Base-by-base conservation (phyloP, 441 rosid genomes). In the Daphne laureola region DNA sequence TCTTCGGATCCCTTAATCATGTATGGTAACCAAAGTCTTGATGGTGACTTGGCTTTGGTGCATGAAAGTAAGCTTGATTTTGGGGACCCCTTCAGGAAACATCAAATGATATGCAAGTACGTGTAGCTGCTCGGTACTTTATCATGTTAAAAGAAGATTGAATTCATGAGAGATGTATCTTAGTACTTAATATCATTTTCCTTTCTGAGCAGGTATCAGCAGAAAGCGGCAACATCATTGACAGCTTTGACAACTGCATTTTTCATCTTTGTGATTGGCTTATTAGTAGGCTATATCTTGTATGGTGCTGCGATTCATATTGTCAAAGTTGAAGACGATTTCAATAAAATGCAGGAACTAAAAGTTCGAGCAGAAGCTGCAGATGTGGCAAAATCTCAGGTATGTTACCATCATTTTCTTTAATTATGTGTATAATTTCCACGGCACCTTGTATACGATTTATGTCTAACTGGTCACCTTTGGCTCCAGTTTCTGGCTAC, bases 311-410 rank as follows among this genome's bases (percentile, higher is more conserved):
- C 73, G 9, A 71, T 59, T 46, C 98, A 79, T 72, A 84, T 87
- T 61, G 95, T 87, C 15, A 83, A 83, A 71, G 96, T 93, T 0
- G 97, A 93, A 72, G 97, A 87, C 62, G 95, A 80, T 71, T 84
- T 76, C 66, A 84, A 80, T 42, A 73, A 84, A 67, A 93, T 89
- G 96, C 69, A 87, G 69, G 87, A 76, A 58, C 71, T 93, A 11
- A 93, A 83, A 73, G 87, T 56, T 18, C 81, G 73, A 70, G 98
- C 98, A 51, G 96, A 89, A 74, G 97, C 90, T 66, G 97, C 97
- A 57, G 98, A 93, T 74, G 80, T 89, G 18, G 97, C 98, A 18
- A 93, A 93, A 74, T 89, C 98, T 3, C 96, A 84, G 90, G 87
- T 82, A 63, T 13, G 40, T 15, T 31, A 31, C 38, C 8, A 5